Base-by-base conservation (phyloP, 2,329 filamentous ascomycete genomes). In the Calonectria naviculata region DNA sequence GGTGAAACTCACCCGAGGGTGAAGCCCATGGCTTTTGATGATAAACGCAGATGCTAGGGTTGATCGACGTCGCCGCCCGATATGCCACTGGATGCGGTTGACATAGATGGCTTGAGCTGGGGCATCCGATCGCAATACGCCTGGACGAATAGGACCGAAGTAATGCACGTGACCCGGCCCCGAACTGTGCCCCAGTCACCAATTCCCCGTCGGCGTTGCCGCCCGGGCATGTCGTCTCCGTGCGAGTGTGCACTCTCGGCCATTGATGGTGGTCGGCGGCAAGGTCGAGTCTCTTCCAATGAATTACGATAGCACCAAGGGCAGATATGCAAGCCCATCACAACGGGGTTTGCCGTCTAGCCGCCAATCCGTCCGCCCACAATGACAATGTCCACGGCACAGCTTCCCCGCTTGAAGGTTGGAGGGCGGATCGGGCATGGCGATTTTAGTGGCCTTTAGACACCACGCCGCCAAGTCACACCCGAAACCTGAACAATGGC, bases 401-500 rank as follows among this genome's bases (percentile, higher is more conserved):
- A 38, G 28, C n/a, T 65, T 63, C 65, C 44, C 65, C 69, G 65
- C 61, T 38, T 65, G 69, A 31, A 29, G 58, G 21, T 26, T 28
- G 28, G 64, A 15, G 58, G 68, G 38, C 60, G 65, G 52, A 64
- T 70, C 44, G 56, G 63, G 28, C 26, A 63, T 24, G 61, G 38
- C 52, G 31, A 46, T 34, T n/a, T 28, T 52, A 28, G 56, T n/a
- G 24, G 36, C 29, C 13, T 38, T 52, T 60, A 31, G 41, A 46
- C 70, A 46, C 65, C 61, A 63, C 69, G 34, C 38, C 69, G 58
- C 49, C 58, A 70, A 61, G 71, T 71, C 69, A 75, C 67, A 52
- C 65, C 66, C 62, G 67, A 71, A 64, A 74, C 73, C 71, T 75
- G 71, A 68, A 69, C 73, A 71, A 76, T 76, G 34, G 61, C 67